Percentiles rank a stretch among this genome's conserved stretches.
phyloP scores from a whole-genome alignment of 768 basidiomycete species.

The Termitomyces sp. region DNA sequence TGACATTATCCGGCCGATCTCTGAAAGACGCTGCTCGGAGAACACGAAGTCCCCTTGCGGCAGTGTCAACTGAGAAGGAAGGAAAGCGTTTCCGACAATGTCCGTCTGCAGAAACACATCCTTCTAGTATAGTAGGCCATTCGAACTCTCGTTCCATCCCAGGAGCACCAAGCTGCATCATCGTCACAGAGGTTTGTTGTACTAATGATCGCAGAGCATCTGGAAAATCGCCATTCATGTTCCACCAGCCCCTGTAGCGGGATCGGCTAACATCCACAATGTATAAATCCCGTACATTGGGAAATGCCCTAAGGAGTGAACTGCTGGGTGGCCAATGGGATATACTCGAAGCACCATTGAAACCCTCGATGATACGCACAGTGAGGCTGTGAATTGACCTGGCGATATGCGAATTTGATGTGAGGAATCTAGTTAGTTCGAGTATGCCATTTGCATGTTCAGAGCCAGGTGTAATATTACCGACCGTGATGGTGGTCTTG shows the following conservation, averaged over 20 bases:
- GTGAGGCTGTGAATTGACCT: background rate
- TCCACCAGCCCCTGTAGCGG: constrained; percentile 1
- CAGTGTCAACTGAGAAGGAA: background rate
- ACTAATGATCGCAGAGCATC: background rate
- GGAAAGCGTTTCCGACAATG: background rate
- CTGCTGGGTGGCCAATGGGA: background rate
- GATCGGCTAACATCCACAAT: constrained; percentile 1
- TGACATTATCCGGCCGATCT: background rate
- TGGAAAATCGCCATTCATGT: background rate
- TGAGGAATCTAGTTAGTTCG: background rate
- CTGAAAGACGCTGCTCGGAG: background rate
- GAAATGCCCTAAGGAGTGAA: background rate
- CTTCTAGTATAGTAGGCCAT: background rate
- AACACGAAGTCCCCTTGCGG: background rate
- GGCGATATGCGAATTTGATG: background rate
- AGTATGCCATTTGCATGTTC: background rate
- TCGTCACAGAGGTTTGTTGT: background rate
- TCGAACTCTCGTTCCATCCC: background rate
- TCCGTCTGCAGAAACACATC: background rate
- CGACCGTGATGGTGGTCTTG: background rate
- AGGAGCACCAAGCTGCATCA: background rate
- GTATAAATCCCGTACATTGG: background rate
- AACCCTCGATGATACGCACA: background rate
- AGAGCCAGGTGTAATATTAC: background rate
- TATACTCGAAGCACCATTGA: background rate